These are phyloP conservation scores for Isatis tinctoria DNA, from an alignment of 345 rosid genomes.

Conservation along the genomic window DNA sequence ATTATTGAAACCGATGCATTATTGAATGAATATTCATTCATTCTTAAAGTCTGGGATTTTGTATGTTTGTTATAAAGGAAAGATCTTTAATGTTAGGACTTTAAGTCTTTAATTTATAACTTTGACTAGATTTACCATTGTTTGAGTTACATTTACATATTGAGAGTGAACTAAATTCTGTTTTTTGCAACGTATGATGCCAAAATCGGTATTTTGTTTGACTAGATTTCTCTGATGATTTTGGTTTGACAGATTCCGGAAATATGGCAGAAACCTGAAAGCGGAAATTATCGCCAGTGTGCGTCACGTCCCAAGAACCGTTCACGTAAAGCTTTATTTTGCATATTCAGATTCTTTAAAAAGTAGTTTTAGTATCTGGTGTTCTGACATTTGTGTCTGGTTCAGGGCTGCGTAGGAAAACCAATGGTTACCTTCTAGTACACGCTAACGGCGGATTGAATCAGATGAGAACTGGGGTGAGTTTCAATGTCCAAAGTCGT, in stretches of 20 bases:
- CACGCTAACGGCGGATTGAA: constrained; percentile 98
- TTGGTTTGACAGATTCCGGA: constrained; percentile 54
- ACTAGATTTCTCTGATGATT: background rate
- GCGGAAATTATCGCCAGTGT: constrained; percentile 56
- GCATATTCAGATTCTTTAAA: background rate
- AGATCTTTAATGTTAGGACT: constrained; percentile 1
- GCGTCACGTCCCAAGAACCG: constrained; percentile 54
- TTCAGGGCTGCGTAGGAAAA: constrained; percentile 38
- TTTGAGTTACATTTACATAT: background rate
- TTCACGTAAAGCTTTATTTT: constrained; percentile 41
- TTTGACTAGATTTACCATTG: constrained; percentile 10
- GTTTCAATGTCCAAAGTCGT: constrained; percentile 22
- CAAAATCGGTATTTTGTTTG: background rate
- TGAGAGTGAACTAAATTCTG: background rate
- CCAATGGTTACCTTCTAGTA: constrained; percentile 86
- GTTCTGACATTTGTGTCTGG: background rate
- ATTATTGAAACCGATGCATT: background rate
- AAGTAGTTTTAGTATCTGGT: background rate
- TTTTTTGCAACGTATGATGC: constrained; percentile 11
- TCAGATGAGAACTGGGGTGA: constrained; percentile 99
- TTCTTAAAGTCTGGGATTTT: background rate
- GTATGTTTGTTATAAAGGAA: background rate
- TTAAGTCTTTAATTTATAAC: constrained; percentile 3
- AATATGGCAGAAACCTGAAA: constrained; percentile 89
- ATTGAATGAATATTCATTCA: constrained; percentile 4